A percentile compares a stretch with the other conserved stretches of the same genome.
phyloP scores from a whole-genome alignment of 352 stramenopile species.

The Globisporangium alternatum region DNA sequence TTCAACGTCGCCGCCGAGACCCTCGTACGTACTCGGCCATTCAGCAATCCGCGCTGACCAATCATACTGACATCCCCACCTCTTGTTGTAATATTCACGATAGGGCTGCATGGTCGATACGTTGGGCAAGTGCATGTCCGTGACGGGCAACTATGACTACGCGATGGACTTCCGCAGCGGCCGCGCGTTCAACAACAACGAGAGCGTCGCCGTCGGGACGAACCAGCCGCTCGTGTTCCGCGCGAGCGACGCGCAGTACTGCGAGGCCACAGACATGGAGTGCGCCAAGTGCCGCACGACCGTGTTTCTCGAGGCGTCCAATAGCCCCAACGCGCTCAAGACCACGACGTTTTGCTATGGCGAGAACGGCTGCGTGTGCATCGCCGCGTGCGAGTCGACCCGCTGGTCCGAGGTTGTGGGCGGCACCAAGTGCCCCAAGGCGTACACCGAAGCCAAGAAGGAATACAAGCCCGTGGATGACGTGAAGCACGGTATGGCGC shows the following conservation, averaged over 20 bases:
- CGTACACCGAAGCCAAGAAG: neutral
- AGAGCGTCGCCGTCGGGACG: slow-evolving; percentile 11
- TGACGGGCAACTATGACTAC: neutral
- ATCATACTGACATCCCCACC: neutral
- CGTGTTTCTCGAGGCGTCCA: neutral
- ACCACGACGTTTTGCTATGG: slow-evolving; percentile 32
- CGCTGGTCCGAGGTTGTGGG: slow-evolving; percentile 20
- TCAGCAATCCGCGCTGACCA: neutral
- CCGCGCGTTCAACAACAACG: slow-evolving; percentile 18
- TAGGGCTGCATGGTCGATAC: neutral
- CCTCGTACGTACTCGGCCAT: neutral
- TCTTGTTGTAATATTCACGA: neutral
- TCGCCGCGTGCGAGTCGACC: slow-evolving; percentile 30
- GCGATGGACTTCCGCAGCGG: neutral
- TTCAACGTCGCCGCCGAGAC: slow-evolving; percentile 5
- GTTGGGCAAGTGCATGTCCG: neutral
- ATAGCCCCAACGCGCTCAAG: neutral
- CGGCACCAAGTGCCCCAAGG: slow-evolving; percentile 18
- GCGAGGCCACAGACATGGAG: slow-evolving; percentile 24
- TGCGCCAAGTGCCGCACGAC: slow-evolving; percentile 14
- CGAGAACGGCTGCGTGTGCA: slow-evolving; percentile 30
- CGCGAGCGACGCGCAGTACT: slow-evolving; percentile 31
- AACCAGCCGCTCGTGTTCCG: slow-evolving; percentile 26
- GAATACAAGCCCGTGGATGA: neutral
- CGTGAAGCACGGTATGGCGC: neutral